These are phyloP conservation scores for Coccomyxa sp. DNA, from an alignment of 139 green algal genomes.

Conservation along the genomic window DNA sequence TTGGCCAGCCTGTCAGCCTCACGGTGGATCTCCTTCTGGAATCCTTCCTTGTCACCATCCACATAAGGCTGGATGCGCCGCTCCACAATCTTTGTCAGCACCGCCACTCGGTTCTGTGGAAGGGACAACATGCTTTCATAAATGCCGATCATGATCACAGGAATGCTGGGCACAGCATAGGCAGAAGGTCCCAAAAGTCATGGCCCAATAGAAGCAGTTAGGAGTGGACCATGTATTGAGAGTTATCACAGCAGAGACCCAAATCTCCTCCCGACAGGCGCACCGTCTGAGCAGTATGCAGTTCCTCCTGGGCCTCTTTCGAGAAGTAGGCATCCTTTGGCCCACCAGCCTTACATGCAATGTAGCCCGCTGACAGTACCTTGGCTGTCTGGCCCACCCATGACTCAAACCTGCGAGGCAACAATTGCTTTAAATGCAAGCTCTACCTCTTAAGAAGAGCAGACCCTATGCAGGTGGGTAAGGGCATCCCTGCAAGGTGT, in stretches of 20 bases:
- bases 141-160: neutral
- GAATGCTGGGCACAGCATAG: neutral
- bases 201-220: too few relatives aligned
- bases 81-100: conserved; percentile 6
- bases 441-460: too few relatives aligned
- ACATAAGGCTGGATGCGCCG: conserved; percentile 10
- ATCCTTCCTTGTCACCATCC: conserved; percentile 15
- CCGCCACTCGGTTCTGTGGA: conserved; percentile 3
- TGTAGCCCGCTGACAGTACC: neutral
- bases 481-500: too few relatives aligned
- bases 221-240: too few relatives aligned
- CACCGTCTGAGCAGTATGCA: neutral
- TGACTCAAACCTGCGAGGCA: neutral
- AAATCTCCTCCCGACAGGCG: too few relatives aligned
- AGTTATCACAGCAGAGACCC: too few relatives aligned
- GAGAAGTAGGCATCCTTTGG: neutral
- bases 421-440: neutral
- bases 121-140: neutral
- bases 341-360: neutral
- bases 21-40: conserved; percentile 9
- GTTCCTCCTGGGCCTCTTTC: neutral
- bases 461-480: too few relatives aligned
- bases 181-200: too few relatives aligned
- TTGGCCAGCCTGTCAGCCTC: conserved; percentile 11
- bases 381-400: neutral